phyloP scores from a whole-genome alignment of 768 basidiomycete species.

The Sarcodon aspratus region DNA sequence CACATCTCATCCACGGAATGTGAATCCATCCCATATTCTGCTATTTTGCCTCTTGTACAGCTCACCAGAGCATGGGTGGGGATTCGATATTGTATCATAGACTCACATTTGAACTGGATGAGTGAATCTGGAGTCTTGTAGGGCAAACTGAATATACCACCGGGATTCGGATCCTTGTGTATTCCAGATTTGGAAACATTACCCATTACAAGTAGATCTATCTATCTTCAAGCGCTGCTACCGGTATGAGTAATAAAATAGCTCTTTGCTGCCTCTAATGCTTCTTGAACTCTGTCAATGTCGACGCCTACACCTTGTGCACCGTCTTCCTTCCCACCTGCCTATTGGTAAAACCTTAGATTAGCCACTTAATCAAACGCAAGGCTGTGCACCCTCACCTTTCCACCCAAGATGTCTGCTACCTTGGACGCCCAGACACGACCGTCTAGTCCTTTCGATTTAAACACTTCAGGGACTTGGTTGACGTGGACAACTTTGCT shows the following conservation, averaged over 20 bases:
- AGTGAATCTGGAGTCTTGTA: too few relatives aligned
- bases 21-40: neutral
- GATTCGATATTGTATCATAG: too few relatives aligned
- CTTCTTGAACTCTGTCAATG: conserved; percentile 51
- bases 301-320: conserved; percentile 83
- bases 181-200: too few relatives aligned
- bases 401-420: conserved; percentile 76
- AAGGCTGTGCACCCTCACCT: conserved; percentile 38
- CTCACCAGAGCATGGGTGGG: too few relatives aligned
- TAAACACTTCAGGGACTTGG: conserved; percentile 53
- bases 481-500: conserved; percentile 85
- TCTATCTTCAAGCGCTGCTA: too few relatives aligned
- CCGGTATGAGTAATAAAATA: conserved; percentile 17
- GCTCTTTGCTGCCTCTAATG: conserved; percentile 42
- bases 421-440: conserved; percentile 82
- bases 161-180: too few relatives aligned
- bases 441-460: conserved; percentile 64
- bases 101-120: too few relatives aligned
- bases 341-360: conserved; percentile 30
- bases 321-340: conserved; percentile 90
- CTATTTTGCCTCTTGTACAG: neutral
- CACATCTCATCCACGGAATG: neutral
- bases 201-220: too few relatives aligned
- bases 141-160: too few relatives aligned
- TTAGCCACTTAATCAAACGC: neutral